phyloP scores from a whole-genome alignment of 352 stramenopile genomes.

The Saprolegnia diclina region DNA sequence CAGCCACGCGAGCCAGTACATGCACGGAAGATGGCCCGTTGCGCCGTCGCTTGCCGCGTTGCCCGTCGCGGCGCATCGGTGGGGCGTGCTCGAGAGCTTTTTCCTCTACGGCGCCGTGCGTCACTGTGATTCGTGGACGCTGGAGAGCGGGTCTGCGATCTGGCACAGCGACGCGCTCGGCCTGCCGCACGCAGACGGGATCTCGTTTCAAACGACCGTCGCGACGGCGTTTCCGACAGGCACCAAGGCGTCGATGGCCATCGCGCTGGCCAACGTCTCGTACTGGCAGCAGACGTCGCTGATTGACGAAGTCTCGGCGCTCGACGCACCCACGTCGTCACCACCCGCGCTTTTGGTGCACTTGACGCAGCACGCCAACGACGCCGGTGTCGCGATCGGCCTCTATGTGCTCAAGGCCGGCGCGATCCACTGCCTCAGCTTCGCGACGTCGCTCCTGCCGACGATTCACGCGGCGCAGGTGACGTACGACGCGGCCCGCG shows the following conservation, averaged over 20 bases:
- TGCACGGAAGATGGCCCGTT: constrained; percentile 27
- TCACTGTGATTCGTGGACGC: constrained; percentile 36
- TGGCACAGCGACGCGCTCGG: constrained; percentile 41
- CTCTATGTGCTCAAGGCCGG: constrained; percentile 34
- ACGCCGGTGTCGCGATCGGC: constrained; percentile 2
- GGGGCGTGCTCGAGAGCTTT: constrained; percentile 28
- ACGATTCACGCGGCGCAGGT: constrained; percentile 7
- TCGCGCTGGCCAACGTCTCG: constrained; percentile 51
- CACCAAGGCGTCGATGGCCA: constrained; percentile 38
- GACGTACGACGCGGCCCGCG: not conserved
- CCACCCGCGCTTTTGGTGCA: constrained; percentile 4
- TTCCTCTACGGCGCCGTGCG: constrained; percentile 17
- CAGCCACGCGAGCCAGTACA: constrained; percentile 64
- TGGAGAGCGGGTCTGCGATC: constrained; percentile 38
- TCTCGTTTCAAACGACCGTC: constrained; percentile 43
- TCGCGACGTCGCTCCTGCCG: constrained; percentile 37
- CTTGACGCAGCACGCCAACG: not conserved
- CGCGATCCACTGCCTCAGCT: constrained; percentile 29
- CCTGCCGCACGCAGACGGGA: constrained; percentile 31
- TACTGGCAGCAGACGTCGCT: constrained; percentile 65
- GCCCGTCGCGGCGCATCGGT: constrained; percentile 21
- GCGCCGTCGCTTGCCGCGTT: not conserved
- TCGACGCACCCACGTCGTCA: constrained; percentile 11
- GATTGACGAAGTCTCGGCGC: constrained; percentile 28
- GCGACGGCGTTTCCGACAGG: constrained; percentile 29